Evolutionary conservation across 83 land plant species (phyloP).

Genomic region (Isoetes engelmannii): DNA sequence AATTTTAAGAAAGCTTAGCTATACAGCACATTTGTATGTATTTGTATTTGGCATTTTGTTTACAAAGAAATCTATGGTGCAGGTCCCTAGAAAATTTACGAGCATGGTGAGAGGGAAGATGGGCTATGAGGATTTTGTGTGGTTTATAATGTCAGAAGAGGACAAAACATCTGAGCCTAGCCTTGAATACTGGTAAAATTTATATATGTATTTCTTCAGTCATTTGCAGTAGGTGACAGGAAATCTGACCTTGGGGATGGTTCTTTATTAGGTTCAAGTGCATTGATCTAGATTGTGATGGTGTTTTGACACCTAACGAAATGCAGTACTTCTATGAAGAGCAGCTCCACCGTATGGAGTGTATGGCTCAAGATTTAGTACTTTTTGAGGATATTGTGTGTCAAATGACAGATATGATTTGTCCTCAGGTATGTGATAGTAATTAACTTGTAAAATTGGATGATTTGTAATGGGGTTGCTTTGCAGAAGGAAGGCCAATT

Average conservation of each 20-base stretch:
- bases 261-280: conserved; percentile 74
- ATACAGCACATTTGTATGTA: not conserved
- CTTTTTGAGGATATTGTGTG: conserved; percentile 96
- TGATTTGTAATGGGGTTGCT: conserved; percentile 12
- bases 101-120: conserved; percentile 83
- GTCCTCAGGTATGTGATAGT: conserved; percentile 55
- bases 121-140: conserved; percentile 99
- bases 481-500: conserved; percentile 68
- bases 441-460: not conserved
- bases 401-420: conserved; percentile 96
- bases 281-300: conserved; percentile 94
- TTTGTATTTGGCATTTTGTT: not conserved
- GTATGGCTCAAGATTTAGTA: conserved; percentile 97
- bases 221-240: not conserved
- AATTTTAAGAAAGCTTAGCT: conserved; percentile 8
- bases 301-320: conserved; percentile 76
- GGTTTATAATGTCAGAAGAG: conserved; percentile 92
- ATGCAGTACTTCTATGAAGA: conserved; percentile 98
- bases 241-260: not conserved
- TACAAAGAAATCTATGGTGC: not conserved
- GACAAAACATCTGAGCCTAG: conserved; percentile 97
- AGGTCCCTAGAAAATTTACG: conserved; percentile 89
- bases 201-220: not conserved
- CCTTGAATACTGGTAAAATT: conserved; percentile 80
- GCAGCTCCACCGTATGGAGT: conserved; percentile 99